phyloP scores from a whole-genome alignment of 2,329 filamentous ascomycete genomes.

The Ceratocystis eucalypticola region DNA sequence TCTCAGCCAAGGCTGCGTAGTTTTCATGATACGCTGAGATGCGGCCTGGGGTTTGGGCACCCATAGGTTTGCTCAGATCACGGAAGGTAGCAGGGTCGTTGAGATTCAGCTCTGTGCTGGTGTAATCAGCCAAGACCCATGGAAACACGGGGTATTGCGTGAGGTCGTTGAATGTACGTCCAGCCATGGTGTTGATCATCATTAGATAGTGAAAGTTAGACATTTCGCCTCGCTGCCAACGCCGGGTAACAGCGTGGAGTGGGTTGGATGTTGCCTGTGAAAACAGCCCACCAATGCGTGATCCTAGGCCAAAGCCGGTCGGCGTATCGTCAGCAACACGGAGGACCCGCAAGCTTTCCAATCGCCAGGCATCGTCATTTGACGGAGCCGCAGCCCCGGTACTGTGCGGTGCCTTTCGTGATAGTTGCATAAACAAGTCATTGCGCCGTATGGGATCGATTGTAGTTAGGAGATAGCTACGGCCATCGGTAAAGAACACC shows the following conservation, averaged over 20 bases:
- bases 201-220: conserved; percentile 99
- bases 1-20: conserved; percentile 78
- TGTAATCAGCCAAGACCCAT: conserved; percentile 93
- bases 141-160: conserved; percentile 98
- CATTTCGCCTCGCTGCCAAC: conserved; percentile 87
- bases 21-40: conserved; percentile 70
- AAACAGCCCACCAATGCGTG: conserved; percentile 63
- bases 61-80: conserved; percentile 92
- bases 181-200: conserved; percentile 95
- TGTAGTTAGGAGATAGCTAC: conserved; percentile 83
- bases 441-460: conserved; percentile 62
- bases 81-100: conserved; percentile 73
- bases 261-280: conserved; percentile 69
- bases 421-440: conserved; percentile 64
- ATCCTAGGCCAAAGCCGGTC: conserved; percentile 43
- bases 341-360: conserved; percentile 64
- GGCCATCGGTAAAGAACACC: conserved; percentile 90
- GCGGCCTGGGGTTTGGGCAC: conserved; percentile 65
- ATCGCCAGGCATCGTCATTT: conserved; percentile 72
- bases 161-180: conserved; percentile 91
- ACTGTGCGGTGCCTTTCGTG: conserved; percentile 65
- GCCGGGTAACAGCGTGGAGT: conserved; percentile 48
- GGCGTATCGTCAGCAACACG: conserved; percentile 15
- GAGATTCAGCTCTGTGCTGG: conserved; percentile 80
- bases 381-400: conserved; percentile 49